Evolutionary conservation across 228 moss, liverwort and hornwort species (phyloP), one percentile per base, ranked within the genome.

Genomic region (Sphagnum magellanicum): DNA sequence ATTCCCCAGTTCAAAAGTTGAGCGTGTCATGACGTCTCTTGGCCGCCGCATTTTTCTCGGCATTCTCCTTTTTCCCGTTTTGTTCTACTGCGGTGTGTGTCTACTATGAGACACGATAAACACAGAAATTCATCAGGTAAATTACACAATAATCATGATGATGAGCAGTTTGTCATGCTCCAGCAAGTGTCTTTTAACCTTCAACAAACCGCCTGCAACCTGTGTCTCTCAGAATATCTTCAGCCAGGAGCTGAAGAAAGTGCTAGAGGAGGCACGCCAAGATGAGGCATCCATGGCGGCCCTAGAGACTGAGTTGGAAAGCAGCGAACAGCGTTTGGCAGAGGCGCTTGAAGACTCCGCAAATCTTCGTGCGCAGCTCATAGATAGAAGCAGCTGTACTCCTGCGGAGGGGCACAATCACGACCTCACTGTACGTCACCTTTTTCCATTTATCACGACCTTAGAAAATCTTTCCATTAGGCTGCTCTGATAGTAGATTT

Each of bases 181-280:
- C 32, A 32, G 32, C 3, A 32, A 32, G 32, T 32, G 32, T 32
- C 32, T 32, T 32, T 32, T 32, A 32, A 13, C 8, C 49, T 49
- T 48, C 5, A 49, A 14, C 46, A 17, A 65, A 47, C 2, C 32
- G 32, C 32, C 32, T 32, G 32, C 32, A 32, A 32, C 32, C 32
- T 32, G 32, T 32, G 32, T 32, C 32, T 4, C 8, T 52, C 81
- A 93, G 93, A 93, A 79, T 74, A 66, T 87, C 17, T 73, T 93
- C 69, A 88, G 89, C 52, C 82, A 80, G 71, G 91, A 93, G 79
- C 73, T 93, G 70, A 83, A 80, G 53, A 93, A 85, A 65, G 90
- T 90, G 51, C 71, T 90, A 50, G 87, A 88, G 66, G 93, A 89
- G 66, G 93, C 88, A 47, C 79, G 87, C 70, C 84, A 90, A 70